A percentile compares a stretch with the other conserved stretches of the same genome.
Evolutionary conservation across 192 early-diverging fungal genomes (phyloP).

Genomic region (Coemansia sp.): DNA sequence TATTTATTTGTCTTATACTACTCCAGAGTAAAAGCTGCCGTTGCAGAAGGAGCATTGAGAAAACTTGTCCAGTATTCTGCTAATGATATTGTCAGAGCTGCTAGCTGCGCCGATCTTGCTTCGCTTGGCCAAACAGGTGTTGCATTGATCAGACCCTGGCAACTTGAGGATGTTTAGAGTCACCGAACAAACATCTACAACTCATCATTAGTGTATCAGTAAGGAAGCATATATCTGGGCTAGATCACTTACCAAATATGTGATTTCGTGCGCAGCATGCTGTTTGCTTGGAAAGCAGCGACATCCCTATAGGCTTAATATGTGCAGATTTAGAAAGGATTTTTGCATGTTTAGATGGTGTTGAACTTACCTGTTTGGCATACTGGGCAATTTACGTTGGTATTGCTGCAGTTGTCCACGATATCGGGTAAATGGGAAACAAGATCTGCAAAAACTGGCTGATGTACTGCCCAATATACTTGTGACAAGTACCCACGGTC

Average conservation of each 20-base stretch:
- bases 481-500: constrained; percentile 43
- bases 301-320: constrained; percentile 28
- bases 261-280: constrained; percentile 33
- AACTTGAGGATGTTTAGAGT: constrained; percentile 24
- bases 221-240: background rate
- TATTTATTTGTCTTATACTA: constrained; percentile 5
- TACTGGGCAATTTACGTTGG: constrained; percentile 26
- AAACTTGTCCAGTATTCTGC: constrained; percentile 15
- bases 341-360: background rate
- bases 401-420: constrained; percentile 2
- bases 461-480: constrained; percentile 33
- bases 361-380: constrained; percentile 34
- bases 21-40: constrained; percentile 15
- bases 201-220: background rate
- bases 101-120: background rate
- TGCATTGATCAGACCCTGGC: constrained; percentile 39
- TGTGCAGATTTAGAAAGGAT: background rate
- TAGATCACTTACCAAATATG: constrained; percentile 35
- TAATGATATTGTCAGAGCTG: constrained; percentile 3
- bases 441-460: constrained; percentile 33
- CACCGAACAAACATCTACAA: constrained; percentile 43
- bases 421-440: constrained; percentile 20
- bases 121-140: constrained; percentile 35
- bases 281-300: constrained; percentile 26
- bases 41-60: constrained; percentile 36